Evolutionary conservation across 225 moss, liverwort and hornwort species (phyloP).

Genomic region (Bryoerythrophyllum caledonicum): DNA sequence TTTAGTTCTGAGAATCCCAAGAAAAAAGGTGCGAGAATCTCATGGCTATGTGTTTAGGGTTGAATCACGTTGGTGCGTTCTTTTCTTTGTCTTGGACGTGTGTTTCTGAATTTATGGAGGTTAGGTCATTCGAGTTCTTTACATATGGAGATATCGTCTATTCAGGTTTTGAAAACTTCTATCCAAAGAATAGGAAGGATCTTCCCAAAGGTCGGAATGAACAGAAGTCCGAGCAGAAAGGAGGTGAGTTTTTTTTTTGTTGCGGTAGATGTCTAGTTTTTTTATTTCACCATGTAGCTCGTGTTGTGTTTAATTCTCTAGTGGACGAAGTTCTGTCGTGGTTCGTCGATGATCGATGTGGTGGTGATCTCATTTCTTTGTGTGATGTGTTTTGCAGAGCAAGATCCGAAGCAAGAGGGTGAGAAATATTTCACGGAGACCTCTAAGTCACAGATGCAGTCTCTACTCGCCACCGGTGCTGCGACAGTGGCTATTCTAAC

Average conservation of each 20-base stretch:
- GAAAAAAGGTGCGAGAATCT: constrained; percentile 62
- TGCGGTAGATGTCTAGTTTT: background rate
- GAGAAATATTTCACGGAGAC: constrained; percentile 78
- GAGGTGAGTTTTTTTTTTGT: constrained; percentile 37
- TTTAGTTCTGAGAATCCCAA: constrained; percentile 81
- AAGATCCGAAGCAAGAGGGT: constrained; percentile 90
- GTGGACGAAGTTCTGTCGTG: background rate
- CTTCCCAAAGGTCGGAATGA: constrained; percentile 89
- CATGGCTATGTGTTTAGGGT: background rate
- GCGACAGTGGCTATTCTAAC: constrained; percentile 81
- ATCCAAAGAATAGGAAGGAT: constrained; percentile 98
- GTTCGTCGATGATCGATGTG: background rate
- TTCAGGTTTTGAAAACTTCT: constrained; percentile 94
- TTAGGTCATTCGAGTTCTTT: constrained; percentile 2
- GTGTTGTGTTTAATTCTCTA: background rate
- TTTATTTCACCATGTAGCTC: background rate
- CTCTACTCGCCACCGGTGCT: constrained; percentile 83
- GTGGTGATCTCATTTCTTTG: constrained; percentile 1
- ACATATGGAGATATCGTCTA: background rate
- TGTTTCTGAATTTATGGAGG: constrained; percentile 1
- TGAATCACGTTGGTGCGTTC: background rate
- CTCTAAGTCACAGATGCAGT: constrained; percentile 86
- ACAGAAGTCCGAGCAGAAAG: constrained; percentile 68
- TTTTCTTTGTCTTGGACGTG: background rate
- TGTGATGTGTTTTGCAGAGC: constrained; percentile 53